These are phyloP conservation scores for Diplodia seriata DNA, from an alignment of 2,329 filamentous ascomycete genomes.

Conservation along the genomic window DNA sequence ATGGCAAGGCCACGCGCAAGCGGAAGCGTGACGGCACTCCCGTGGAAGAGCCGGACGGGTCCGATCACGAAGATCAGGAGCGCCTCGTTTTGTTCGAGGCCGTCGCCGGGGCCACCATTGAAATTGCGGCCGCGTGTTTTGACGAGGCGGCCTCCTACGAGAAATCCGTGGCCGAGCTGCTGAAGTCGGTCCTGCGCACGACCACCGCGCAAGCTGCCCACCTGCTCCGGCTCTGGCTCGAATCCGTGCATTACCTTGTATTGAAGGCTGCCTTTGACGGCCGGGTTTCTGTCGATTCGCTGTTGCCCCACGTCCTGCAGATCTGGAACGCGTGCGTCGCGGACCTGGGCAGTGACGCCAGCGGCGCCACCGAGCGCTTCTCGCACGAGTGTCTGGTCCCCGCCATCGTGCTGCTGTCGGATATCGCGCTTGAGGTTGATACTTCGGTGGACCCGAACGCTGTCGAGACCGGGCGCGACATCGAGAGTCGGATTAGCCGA, in stretches of 20 bases:
- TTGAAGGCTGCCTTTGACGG: conserved; percentile 15
- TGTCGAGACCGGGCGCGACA: conserved; percentile 17
- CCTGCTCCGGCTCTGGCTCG: conserved; percentile 48
- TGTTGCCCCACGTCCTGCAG: conserved; percentile 34
- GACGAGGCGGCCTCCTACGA: conserved; percentile 37
- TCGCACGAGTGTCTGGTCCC: conserved; percentile 48
- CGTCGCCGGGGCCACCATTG: conserved; percentile 38
- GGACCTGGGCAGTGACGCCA: conserved; percentile 40
- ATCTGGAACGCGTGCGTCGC: conserved; percentile 46
- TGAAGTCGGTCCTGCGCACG: conserved; percentile 46
- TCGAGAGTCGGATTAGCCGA: conserved; percentile 22
- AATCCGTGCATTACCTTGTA: conserved; percentile 35
- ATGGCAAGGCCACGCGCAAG: conserved; percentile 43
- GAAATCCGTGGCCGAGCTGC: conserved; percentile 42
- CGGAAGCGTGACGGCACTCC: conserved; percentile 41
- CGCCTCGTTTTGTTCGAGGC: conserved; percentile 40
- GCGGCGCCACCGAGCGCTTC: conserved; percentile 46
- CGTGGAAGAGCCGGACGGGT: conserved; percentile 18
- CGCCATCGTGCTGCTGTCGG: conserved; percentile 40
- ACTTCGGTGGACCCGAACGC: conserved; percentile 17
- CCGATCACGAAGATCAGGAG: conserved; percentile 36
- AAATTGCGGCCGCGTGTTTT: conserved; percentile 32
- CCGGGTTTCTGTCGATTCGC: conserved; percentile 10
- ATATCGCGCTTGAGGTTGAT: conserved; percentile 22
- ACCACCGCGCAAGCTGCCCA: conserved; percentile 46